Evolutionary conservation across 2,329 filamentous ascomycete species (phyloP).

Genomic region (Cytospora schulzeri): DNA sequence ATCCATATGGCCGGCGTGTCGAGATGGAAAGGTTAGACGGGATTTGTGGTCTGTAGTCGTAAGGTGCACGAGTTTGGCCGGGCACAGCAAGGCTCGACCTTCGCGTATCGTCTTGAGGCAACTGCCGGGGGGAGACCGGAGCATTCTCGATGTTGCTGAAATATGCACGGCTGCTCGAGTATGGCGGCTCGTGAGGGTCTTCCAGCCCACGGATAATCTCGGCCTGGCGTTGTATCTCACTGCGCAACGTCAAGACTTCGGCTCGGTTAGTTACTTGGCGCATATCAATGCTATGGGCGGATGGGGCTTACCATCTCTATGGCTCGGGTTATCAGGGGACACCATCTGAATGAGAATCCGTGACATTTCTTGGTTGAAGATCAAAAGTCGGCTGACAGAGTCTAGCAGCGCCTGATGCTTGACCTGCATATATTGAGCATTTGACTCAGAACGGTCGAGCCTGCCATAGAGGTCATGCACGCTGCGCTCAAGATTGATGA

Average conservation of each 20-base stretch:
- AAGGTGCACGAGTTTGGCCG: slow-evolving; percentile 52
- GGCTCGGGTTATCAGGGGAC: slow-evolving; percentile 72
- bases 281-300: slow-evolving; percentile 22
- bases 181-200: slow-evolving; percentile 67
- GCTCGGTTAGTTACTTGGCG: slow-evolving; percentile 34
- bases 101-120: slow-evolving; percentile 82
- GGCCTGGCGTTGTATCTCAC: slow-evolving; percentile 62
- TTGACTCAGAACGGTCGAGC: slow-evolving; percentile 82
- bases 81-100: slow-evolving; percentile 68
- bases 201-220: slow-evolving; percentile 60
- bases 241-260: slow-evolving; percentile 59
- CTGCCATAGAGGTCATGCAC: slow-evolving; percentile 78
- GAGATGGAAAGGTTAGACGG: slow-evolving; percentile 80
- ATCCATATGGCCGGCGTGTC: slow-evolving; percentile 80
- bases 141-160: slow-evolving; percentile 71
- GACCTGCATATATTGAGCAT: slow-evolving; percentile 73
- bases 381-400: slow-evolving; percentile 66
- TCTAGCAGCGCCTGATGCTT: slow-evolving; percentile 84
- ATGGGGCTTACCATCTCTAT: slow-evolving; percentile 74
- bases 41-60: slow-evolving; percentile 75
- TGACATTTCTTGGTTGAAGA: slow-evolving; percentile 85
- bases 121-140: slow-evolving; percentile 84
- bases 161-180: slow-evolving; percentile 66
- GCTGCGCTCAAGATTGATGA: slow-evolving; percentile 77
- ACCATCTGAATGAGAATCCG: slow-evolving; percentile 73